These are phyloP conservation scores for Entomortierella beljakovae DNA, from an alignment of 192 early-diverging fungal species.

Conservation along the genomic window DNA sequence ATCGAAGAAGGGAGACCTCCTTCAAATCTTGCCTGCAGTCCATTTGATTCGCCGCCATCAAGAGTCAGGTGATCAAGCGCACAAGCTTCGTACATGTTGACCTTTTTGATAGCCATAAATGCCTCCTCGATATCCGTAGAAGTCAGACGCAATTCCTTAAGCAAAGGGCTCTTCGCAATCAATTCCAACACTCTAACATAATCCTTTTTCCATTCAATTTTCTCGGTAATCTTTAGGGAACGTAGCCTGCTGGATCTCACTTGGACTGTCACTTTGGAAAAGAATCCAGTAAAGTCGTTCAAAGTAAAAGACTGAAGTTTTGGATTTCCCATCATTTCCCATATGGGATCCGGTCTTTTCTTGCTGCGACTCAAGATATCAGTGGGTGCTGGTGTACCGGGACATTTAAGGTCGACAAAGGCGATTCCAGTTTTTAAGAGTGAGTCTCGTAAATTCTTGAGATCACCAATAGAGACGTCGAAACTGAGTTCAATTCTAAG, in stretches of 20 bases:
- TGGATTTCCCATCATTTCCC: conserved; percentile 12
- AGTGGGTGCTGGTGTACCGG: background rate
- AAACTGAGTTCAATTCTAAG: conserved; percentile 16
- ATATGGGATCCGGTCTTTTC: conserved; percentile 18
- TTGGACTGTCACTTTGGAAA: background rate
- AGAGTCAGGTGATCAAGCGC: conserved; percentile 2
- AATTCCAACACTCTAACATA: conserved; percentile 12
- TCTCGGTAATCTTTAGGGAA: conserved; percentile 5
- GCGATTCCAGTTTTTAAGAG: conserved; percentile 11
- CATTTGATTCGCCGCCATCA: background rate
- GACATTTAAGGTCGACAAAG: conserved; percentile 14
- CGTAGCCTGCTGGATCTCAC: background rate
- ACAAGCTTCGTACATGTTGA: conserved; percentile 5
- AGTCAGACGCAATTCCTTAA: conserved; percentile 12
- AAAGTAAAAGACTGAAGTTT: conserved; percentile 25
- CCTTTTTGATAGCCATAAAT: conserved; percentile 6
- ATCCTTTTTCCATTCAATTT: conserved; percentile 25
- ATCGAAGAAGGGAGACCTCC: background rate
- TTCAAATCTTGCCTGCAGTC: conserved; percentile 5
- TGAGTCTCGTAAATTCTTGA: conserved; percentile 21
- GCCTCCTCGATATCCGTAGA: conserved; percentile 3
- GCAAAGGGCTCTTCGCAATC: conserved; percentile 6
- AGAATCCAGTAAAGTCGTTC: conserved; percentile 16
- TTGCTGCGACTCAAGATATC: conserved; percentile 17
- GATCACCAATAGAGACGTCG: conserved; percentile 9